phyloP scores from a whole-genome alignment of 2,329 filamentous ascomycete genomes.

The Parastagonospora nodorum region DNA sequence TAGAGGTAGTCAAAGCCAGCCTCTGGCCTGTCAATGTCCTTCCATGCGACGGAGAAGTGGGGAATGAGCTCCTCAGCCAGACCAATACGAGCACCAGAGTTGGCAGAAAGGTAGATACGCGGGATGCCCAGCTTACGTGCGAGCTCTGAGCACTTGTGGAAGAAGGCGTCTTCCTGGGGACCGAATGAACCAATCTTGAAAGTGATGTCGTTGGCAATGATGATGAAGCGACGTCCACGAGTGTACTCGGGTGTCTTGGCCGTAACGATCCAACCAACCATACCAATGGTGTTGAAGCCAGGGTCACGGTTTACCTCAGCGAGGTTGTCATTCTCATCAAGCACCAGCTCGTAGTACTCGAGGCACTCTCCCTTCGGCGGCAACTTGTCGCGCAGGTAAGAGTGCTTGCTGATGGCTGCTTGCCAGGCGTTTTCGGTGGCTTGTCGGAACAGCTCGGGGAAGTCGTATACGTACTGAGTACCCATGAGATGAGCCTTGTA shows the following conservation, averaged over 20 bases:
- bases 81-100: conserved; percentile 96
- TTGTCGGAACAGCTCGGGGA: conserved; percentile 98
- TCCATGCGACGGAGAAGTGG: conserved; percentile 97
- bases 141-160: conserved; percentile 97
- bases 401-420: conserved; percentile 74
- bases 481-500: conserved; percentile 99
- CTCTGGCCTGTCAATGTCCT: conserved; percentile 78
- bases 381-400: conserved; percentile 76
- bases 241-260: conserved; percentile 96
- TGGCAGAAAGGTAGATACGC: conserved; percentile 96
- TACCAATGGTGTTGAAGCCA: conserved; percentile 93
- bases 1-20: conserved; percentile 97
- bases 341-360: conserved; percentile 89
- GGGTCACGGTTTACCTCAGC: conserved; percentile 93
- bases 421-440: conserved; percentile 95
- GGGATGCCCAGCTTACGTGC: conserved; percentile 94
- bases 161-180: conserved; percentile 95
- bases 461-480: conserved; percentile 99
- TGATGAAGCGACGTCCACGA: conserved; percentile 86
- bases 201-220: conserved; percentile 98
- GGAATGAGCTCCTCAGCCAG: conserved; percentile 97
- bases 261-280: conserved; percentile 98
- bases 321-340: conserved; percentile 91
- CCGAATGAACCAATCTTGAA: conserved; percentile 99
- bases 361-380: conserved; percentile 89